Percentiles rank a stretch among this genome's conserved stretches.
Evolutionary conservation across 2,329 filamentous ascomycete genomes (phyloP).

Genomic region (Trichoderma brevicompactum): DNA sequence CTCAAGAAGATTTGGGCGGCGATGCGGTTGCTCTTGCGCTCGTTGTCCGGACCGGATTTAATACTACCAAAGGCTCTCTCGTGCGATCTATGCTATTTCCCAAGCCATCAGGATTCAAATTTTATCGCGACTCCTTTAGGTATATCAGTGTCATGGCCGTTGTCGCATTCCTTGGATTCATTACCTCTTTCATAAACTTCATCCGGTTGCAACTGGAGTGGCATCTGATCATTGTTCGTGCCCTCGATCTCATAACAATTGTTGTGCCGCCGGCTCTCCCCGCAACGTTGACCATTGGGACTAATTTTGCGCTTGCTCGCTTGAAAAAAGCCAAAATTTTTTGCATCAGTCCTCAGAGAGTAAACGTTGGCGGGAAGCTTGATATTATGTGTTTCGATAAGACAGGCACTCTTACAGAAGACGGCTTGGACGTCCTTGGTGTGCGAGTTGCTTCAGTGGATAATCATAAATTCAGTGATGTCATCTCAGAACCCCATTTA

Average conservation of each 20-base stretch:
- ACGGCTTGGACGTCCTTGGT: conserved; percentile 91
- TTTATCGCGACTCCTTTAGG: conserved; percentile 95
- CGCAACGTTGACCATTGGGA: conserved; percentile 93
- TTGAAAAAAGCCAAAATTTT: conserved; percentile 91
- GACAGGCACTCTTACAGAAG: conserved; percentile 96
- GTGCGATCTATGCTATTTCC: conserved; percentile 98
- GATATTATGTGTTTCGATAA: conserved; percentile 99
- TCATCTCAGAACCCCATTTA: conserved; percentile 67
- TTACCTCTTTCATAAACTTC: conserved; percentile 93
- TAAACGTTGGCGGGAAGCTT: conserved; percentile 94
- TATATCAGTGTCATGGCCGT: conserved; percentile 97
- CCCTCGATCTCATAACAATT: conserved; percentile 94
- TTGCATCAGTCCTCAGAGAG: conserved; percentile 95
- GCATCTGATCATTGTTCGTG: conserved; percentile 89
- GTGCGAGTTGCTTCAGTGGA: conserved; percentile 74
- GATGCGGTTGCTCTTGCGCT: conserved; percentile 91
- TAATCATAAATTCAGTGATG: conserved; percentile 69
- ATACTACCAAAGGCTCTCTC: conserved; percentile 93
- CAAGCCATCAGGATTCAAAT: conserved; percentile 97
- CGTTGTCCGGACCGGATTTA: conserved; percentile 92
- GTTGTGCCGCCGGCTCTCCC: conserved; percentile 94
- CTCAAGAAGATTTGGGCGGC: conserved; percentile 82
- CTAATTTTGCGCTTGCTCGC: conserved; percentile 87
- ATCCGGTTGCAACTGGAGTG: conserved; percentile 79
- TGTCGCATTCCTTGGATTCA: conserved; percentile 83